Evolutionary conservation across 1,284 basidiomycete species (phyloP), one percentile per base, ranked within the genome.

Genomic region (Phellopilus nigrolimitatus): DNA sequence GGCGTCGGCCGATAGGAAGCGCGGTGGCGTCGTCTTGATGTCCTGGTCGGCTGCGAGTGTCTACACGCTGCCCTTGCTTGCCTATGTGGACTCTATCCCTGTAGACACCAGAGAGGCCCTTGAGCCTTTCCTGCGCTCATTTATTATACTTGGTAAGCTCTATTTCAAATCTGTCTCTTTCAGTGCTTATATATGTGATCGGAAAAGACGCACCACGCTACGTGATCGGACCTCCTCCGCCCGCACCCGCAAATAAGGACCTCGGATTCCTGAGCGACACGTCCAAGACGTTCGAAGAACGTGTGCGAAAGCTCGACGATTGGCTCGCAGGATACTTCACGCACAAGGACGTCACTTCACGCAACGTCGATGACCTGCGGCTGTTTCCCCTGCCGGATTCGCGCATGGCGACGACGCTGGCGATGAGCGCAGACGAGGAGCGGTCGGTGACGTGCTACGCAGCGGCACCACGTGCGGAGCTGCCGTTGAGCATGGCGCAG

Each of bases 1-100:
- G 17, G 25, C 38, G 4, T 27, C 31, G 7, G 24, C 17, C 15
- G 51, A 49, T 34, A 37, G 42, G 15, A 53, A 47, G 13, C n/a
- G 13, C 3, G 58, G 58, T 9, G 58, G 58, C 7, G 28, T 60
- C 4, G 55, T 49, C 4, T 28, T 60, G 10, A 10, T 58, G 15
- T 52, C 51, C 10, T 60, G 58, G 58, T 58, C 57, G 9, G 43
- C 56, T 13, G 57, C 53, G 17, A 54, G 46, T 28, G 38, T 13
- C 1, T 38, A 45, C 15, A 41, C 51, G 21, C 5, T 54, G n/a
- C 30, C 50, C 2, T 17, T 55, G 22, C 46, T 60, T 25, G 31
- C 47, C 4, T 55, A 51, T 27, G 39, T 47, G 6, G 52, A 56
- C 7, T 33, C 27, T 12, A 19, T 60, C 10, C 47, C 53, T 30